Base-by-base conservation (phyloP, 768 basidiomycete species). In the Calvatia gigantea region DNA sequence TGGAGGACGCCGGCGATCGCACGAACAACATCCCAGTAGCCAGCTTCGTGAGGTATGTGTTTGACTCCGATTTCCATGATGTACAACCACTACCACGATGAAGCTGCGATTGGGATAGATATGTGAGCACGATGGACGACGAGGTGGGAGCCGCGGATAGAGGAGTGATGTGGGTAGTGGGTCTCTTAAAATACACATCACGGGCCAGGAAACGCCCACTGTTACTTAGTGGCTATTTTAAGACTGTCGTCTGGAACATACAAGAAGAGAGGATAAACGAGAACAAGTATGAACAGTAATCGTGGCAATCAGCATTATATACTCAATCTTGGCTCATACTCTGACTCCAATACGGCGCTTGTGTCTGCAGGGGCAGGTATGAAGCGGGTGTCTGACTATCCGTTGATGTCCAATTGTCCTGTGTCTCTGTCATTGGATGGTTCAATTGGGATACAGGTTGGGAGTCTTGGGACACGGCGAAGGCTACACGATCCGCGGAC, bases 1-100 rank as follows among this genome's bases (percentile, higher is more conserved):
- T 91, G 89, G 0, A 92, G 68, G 32, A 85, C 72, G 4, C 60
- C 52, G 1, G 82, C 81, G 43, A 92, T 73, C 5, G 68, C 73
- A 33, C 81, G 76, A 19, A 79, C 85, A 15, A 89, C 74, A 31
- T 80, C 78, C 74, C 79, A 87, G 41, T 76, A 62, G 53, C 75
- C 79, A 2, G 75, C 77, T 14, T 73, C 70, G 56, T 62, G 57
- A 32, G 75, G 75, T n/a, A 80, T 60, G 48, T 65, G 66, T 6
- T 52, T 58, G 35, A 81, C 69, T 17, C 54, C 58, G 6, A 81
- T 57, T 50, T 77, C 67, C 75, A 80, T 76, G 19, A n/a, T 41
- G 37, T n/a, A 6, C n/a, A 35, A 43, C 27, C 55, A 51, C 19
- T 14, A 62, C 42, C 47, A 21, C 55, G 25, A 43, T 33, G 45